Evolutionary conservation across 139 green algal species (phyloP).

Genomic region (Chara braunii): DNA sequence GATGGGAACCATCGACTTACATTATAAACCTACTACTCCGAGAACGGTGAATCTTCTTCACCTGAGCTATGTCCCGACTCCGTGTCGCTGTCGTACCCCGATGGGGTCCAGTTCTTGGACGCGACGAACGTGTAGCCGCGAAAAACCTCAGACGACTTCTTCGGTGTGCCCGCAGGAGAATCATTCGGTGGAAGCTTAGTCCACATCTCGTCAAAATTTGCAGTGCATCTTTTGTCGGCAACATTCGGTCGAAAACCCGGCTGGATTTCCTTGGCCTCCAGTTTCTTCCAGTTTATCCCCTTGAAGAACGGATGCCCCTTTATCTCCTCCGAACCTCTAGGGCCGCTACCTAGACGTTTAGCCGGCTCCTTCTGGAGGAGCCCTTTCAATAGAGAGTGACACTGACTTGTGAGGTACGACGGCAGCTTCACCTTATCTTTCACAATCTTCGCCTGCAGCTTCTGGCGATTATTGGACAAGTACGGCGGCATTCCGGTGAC

Average conservation of each 20-base stretch:
- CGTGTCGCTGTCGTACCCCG: no score
- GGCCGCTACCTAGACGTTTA: constrained; percentile 73
- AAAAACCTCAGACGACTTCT: background rate
- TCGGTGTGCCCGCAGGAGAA: constrained; percentile 50
- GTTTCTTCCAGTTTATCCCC: constrained; percentile 70
- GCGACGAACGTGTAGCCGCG: constrained; percentile 29
- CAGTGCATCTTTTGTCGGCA: constrained; percentile 42
- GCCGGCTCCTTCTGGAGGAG: constrained; percentile 73
- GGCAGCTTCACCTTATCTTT: constrained; percentile 71
- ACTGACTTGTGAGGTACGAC: constrained; percentile 37
- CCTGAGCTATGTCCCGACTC: no score
- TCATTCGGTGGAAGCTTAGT: constrained; percentile 64
- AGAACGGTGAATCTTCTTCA: no score
- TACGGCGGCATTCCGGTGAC: constrained; percentile 79
- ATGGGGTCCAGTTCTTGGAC: background rate
- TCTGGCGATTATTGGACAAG: constrained; percentile 67
- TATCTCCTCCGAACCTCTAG: constrained; percentile 53
- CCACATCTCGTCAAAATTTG: constrained; percentile 83
- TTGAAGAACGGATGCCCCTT: constrained; percentile 83
- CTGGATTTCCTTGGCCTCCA: constrained; percentile 61
- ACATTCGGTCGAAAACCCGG: constrained; percentile 74
- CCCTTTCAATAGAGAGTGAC: constrained; percentile 51
- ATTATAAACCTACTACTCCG: no score
- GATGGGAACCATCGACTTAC: no score
- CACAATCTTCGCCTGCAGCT: constrained; percentile 79